These are phyloP conservation scores for Fusarium aywerte DNA, from an alignment of 2,329 filamentous ascomycete species.

Conservation along the genomic window DNA sequence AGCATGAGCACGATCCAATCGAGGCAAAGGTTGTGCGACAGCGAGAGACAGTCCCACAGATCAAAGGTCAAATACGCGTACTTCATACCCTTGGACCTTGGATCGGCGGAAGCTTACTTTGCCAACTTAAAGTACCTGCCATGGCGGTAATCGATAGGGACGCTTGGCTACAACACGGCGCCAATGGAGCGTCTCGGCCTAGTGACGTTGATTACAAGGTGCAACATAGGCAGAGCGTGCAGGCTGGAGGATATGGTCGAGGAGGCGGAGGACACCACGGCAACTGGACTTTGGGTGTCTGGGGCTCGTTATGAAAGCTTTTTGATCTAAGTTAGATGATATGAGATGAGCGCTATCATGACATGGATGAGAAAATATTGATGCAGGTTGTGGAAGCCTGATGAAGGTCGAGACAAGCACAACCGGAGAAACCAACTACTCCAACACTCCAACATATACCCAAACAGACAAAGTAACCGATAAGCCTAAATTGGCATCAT, in stretches of 20 bases:
- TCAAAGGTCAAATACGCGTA: constrained; percentile 71
- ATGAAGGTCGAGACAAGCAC: neutral
- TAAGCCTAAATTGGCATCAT: constrained; percentile 1
- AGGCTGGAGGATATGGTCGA: constrained; percentile 60
- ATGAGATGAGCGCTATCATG: constrained; percentile 13
- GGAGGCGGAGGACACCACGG: constrained; percentile 54
- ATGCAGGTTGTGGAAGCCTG: neutral
- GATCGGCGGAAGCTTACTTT: constrained; percentile 77
- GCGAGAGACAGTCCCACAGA: constrained; percentile 52
- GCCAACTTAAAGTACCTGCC: constrained; percentile 74
- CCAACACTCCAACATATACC: neutral
- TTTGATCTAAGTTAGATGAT: neutral
- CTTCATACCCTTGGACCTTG: constrained; percentile 78
- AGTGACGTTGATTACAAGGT: constrained; percentile 68
- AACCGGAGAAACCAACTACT: constrained; percentile 25
- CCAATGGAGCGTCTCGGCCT: constrained; percentile 68
- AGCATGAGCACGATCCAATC: constrained; percentile 48
- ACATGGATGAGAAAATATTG: neutral
- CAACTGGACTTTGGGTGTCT: constrained; percentile 71
- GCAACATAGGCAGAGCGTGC: constrained; percentile 73
- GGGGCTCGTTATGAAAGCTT: constrained; percentile 61
- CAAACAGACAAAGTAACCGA: neutral
- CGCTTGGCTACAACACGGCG: constrained; percentile 74
- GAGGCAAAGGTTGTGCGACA: constrained; percentile 53
- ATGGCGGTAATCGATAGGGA: constrained; percentile 78